Conservation (phyloP, 345 rosid species). For the Pugionium dolabratum region DNA sequence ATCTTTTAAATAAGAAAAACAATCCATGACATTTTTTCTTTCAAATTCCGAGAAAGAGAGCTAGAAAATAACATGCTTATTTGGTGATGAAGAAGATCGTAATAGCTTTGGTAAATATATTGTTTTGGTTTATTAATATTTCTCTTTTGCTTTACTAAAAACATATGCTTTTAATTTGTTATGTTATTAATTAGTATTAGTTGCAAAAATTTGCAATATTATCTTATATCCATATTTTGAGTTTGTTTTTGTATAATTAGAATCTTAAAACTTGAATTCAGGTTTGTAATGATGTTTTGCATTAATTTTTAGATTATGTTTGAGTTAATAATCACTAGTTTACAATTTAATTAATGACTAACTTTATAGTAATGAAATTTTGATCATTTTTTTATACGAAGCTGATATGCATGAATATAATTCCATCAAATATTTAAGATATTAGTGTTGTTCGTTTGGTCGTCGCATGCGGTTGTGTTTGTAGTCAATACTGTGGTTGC, state of each 20-base stretch:
- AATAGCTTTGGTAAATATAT: conserved; percentile 29
- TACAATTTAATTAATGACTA: no score
- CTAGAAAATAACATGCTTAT: conserved; percentile 1
- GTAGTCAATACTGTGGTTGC: no score
- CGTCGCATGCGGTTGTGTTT: no score
- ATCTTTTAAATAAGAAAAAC: background rate
- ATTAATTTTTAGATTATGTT: no score
- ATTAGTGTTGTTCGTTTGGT: no score
- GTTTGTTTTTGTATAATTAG: background rate
- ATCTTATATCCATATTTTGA: background rate
- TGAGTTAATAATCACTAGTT: no score
- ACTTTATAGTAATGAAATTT: no score
- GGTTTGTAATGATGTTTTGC: no score
- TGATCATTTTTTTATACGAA: no score
- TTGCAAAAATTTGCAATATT: background rate
- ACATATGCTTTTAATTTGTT: background rate
- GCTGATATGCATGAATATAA: no score
- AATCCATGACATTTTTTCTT: conserved; percentile 1
- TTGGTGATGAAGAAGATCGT: conserved; percentile 2
- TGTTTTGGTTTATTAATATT: background rate
- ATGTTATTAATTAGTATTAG: background rate
- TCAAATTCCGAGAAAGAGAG: conserved; percentile 20
- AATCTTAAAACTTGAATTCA: no score
- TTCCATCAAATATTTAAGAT: no score
- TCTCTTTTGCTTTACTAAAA: conserved; percentile 1